phyloP scores from a whole-genome alignment of 768 basidiomycete genomes.

The Leccinum uliginosum region DNA sequence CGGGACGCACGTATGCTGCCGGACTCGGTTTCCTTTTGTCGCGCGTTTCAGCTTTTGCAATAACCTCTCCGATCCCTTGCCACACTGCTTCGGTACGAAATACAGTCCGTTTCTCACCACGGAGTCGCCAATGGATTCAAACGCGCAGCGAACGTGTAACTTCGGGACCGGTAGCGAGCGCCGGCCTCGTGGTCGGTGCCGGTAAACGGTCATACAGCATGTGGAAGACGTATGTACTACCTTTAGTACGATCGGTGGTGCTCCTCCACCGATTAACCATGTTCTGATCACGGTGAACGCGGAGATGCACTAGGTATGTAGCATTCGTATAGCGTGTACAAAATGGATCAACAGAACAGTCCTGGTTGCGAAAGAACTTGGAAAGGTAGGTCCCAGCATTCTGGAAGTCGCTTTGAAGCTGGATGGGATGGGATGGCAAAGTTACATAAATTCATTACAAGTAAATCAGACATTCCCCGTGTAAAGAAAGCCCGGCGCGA shows the following conservation, averaged over 20 bases:
- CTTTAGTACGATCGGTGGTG: neutral
- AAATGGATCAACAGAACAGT: neutral
- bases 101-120: neutral
- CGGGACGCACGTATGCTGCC: neutral
- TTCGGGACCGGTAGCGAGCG: neutral
- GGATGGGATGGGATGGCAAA: neutral
- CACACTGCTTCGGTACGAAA: neutral
- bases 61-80: neutral
- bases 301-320: constrained; percentile 2
- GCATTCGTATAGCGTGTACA: constrained; percentile 1
- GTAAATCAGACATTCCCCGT: constrained; percentile 8
- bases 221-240: neutral
- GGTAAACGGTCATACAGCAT: neutral
- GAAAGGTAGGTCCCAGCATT: neutral
- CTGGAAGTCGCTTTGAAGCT: neutral
- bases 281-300: neutral
- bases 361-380: neutral
- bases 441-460: constrained; percentile 10
- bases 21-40: neutral
- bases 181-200: neutral
- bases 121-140: neutral
- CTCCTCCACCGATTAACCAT: neutral
- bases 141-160: neutral
- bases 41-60: neutral
- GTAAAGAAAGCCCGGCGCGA: neutral